Base-by-base conservation (phyloP, 1,284 basidiomycete species). In the Tausonia pullulans region DNA sequence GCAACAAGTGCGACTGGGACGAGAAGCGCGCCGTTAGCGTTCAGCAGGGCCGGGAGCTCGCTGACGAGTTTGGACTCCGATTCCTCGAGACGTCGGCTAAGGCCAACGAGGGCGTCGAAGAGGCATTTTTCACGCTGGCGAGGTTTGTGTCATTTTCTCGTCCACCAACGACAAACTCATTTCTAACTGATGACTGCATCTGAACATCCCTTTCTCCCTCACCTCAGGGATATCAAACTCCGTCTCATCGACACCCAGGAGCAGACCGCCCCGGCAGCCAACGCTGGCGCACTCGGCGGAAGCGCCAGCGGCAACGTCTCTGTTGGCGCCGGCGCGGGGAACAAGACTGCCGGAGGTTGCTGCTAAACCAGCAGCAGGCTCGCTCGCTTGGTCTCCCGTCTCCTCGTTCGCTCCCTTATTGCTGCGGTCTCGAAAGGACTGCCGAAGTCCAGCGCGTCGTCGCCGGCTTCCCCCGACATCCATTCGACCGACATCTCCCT, bases 71-170 rank as follows among this genome's bases (percentile, higher is more conserved):
- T 58, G 94, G 92, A 44, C 83, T 99, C 76, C 86, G 85, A 73
- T 98, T 98, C 78, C 89, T 98, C 82, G 96, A 98, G 81, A 98
- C 96, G 6, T 93, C 89, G 45, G 96, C 96, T 62, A 98, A 98
- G 81, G 83, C 90, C 60, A 98, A 98, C 77, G 88, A 96, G 67
- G 93, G 94, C 69, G 96, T 99, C 27, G 96, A 99, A 78, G 94
- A 98, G 72, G 95, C 96, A 3, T 99, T 99, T 83, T 98, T 98
- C 78, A 90, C 88, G 11, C 82, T 98, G 65, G 95, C 96, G 49
- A 84, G 94, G 92, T 94, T 66, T 69, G 86, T 73, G 4, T 41
- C 27, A 1, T 65, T 14, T 41, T 51, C 39, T 13, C 6, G 39
- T 54, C 11, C 27, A 8, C 55, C 8, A 27, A 4, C 11, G 43